Conservation (phyloP, 495 filamentous ascomycete species). For the Penicillium robsamsonii region DNA sequence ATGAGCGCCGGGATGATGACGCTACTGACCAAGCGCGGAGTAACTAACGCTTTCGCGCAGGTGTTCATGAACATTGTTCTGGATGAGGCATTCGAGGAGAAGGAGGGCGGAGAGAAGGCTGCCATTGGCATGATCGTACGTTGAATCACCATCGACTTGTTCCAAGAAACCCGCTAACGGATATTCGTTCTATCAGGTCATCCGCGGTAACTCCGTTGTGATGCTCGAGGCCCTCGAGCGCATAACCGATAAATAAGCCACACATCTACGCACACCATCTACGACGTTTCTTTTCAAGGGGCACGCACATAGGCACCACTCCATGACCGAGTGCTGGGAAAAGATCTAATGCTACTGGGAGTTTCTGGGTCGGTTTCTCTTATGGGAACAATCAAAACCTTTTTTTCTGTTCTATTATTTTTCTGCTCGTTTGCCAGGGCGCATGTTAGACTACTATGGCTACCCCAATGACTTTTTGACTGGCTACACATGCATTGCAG, state of each 20-base stretch:
- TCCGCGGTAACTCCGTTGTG: conserved; percentile 92
- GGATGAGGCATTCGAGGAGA: conserved; percentile 97
- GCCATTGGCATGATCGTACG: conserved; percentile 90
- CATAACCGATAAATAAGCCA: conserved; percentile 52
- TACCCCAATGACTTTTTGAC: conserved; percentile 5
- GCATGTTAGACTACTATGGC: conserved; percentile 5
- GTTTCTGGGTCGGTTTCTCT: conserved; percentile 44
- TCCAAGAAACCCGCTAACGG: conserved; percentile 7
- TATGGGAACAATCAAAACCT: conserved; percentile 39
- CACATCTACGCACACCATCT: conserved; percentile 14
- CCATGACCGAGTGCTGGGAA: conserved; percentile 16
- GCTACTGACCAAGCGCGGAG: not conserved
- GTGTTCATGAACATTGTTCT: conserved; percentile 98
- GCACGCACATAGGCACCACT: conserved; percentile 20
- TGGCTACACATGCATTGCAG: not conserved
- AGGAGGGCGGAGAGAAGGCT: conserved; percentile 85
- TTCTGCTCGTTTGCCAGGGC: conserved; percentile 5
- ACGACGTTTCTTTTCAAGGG: conserved; percentile 21
- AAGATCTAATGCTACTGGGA: conserved; percentile 38
- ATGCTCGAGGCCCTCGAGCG: conserved; percentile 81
- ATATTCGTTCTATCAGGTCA: conserved; percentile 45
- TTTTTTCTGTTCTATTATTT: conserved; percentile 28
- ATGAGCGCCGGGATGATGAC: not conserved
- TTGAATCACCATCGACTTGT: not conserved
- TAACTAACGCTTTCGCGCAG: conserved; percentile 44